Evolutionary conservation across 2,329 filamentous ascomycete genomes (phyloP).

Genomic region (Aspergillus viridinutans): DNA sequence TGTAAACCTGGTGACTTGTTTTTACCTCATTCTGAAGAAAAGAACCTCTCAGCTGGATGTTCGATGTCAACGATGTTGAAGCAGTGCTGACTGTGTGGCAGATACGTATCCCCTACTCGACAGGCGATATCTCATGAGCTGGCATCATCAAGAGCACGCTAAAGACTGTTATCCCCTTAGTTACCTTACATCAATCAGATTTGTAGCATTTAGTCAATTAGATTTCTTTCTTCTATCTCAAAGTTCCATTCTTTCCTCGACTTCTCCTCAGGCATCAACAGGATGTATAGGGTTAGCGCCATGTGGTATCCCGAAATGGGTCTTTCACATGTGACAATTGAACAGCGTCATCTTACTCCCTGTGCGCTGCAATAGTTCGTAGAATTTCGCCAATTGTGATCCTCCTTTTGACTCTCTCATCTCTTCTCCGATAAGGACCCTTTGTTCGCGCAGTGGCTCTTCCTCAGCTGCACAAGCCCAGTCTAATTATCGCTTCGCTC

Average conservation of each 20-base stretch:
- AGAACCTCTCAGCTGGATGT: neutral
- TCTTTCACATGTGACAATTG: neutral
- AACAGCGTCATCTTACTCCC: neutral
- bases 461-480: neutral
- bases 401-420: neutral
- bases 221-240: neutral
- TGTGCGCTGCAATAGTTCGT: neutral
- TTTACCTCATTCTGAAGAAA: neutral
- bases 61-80: neutral
- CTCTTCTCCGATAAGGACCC: neutral
- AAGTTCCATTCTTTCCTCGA: neutral
- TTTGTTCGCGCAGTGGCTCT: neutral
- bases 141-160: neutral
- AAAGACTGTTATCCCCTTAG: neutral
- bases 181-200: neutral
- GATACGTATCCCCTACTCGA: neutral
- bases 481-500: neutral
- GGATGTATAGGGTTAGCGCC: neutral
- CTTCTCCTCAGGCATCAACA: neutral
- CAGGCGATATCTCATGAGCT: neutral
- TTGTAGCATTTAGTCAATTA: neutral
- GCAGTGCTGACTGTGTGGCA: neutral
- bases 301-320: neutral
- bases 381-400: neutral
- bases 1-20: neutral